Percentiles rank a stretch among this genome's conserved stretches.
These are phyloP conservation scores for Heliosperma pusillum DNA, from an alignment of 148 eudicot genomes.

Conservation along the genomic window DNA sequence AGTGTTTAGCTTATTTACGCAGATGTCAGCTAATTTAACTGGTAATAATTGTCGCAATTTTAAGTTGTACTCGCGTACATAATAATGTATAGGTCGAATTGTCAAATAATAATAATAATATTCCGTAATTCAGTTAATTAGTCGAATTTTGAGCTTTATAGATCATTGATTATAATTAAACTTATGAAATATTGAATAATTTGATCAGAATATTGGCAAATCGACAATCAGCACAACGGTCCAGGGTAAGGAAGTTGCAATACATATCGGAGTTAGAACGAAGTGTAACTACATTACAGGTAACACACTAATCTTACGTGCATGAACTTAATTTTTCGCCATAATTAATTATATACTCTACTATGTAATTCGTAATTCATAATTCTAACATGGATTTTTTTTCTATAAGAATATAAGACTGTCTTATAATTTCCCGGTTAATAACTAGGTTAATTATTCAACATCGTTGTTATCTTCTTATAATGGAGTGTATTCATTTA, in stretches of 20 bases:
- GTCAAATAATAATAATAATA: no score
- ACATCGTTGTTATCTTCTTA: no score
- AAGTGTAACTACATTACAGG: constrained; percentile 84
- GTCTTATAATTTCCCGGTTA: background rate
- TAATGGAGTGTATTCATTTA: no score
- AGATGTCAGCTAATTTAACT: background rate
- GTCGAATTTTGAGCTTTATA: no score
- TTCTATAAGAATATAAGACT: no score
- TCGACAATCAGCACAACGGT: constrained; percentile 94
- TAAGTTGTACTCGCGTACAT: no score
- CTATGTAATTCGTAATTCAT: background rate
- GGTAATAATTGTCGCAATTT: background rate
- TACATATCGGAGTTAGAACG: constrained; percentile 96
- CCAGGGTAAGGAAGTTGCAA: constrained; percentile 89
- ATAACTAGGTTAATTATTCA: no score
- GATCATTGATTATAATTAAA: no score
- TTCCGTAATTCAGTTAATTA: no score
- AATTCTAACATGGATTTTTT: background rate
- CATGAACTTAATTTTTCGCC: background rate
- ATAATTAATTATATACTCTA: no score
- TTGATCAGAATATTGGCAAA: constrained; percentile 75
- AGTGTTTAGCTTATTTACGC: background rate
- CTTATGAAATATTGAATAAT: background rate
- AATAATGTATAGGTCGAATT: no score
- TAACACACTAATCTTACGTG: constrained; percentile 12